A percentile compares a stretch with the other conserved stretches of the same genome.
phyloP scores from a whole-genome alignment of 495 filamentous ascomycete genomes.

The Lasiosphaeria ovina region DNA sequence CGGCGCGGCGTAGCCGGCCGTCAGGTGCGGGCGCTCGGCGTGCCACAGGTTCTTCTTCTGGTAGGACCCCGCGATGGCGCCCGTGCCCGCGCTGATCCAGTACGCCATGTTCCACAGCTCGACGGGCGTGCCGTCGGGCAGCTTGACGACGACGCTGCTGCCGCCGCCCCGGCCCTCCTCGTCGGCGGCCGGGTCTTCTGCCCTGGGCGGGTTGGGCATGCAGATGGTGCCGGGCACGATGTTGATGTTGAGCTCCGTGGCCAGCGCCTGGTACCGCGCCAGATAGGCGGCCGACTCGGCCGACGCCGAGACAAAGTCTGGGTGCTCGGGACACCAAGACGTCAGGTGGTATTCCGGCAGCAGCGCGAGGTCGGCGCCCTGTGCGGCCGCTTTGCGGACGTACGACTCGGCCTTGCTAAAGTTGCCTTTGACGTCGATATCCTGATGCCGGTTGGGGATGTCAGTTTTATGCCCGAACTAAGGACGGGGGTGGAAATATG shows the following conservation, averaged over 20 bases:
- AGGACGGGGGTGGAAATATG: background rate
- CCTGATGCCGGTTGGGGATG: background rate
- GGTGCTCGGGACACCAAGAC: conserved; percentile 70
- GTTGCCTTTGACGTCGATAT: conserved; percentile 65
- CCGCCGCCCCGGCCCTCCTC: background rate
- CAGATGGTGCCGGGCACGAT: conserved; percentile 88
- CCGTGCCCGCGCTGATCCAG: conserved; percentile 66
- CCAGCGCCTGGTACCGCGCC: conserved; percentile 64
- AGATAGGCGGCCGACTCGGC: conserved; percentile 60
- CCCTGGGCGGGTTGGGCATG: conserved; percentile 47
- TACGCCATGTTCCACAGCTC: conserved; percentile 67
- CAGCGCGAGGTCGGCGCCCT: conserved; percentile 71
- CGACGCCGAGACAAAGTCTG: conserved; percentile 59
- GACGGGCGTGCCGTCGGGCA: background rate
- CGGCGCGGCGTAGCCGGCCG: conserved; percentile 42
- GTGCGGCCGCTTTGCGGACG: conserved; percentile 66
- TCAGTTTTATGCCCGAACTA: too few species aligned
- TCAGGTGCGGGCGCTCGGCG: conserved; percentile 47
- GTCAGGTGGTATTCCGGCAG: conserved; percentile 89
- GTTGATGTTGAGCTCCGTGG: conserved; percentile 68
- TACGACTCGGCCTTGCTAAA: conserved; percentile 62
- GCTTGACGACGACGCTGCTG: background rate
- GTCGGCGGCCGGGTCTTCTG: conserved; percentile 10
- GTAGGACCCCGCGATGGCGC: conserved; percentile 66
- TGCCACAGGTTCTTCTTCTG: conserved; percentile 92